Conservation (phyloP, 2,329 filamentous ascomycete species). For the Diaporthe sp. region DNA sequence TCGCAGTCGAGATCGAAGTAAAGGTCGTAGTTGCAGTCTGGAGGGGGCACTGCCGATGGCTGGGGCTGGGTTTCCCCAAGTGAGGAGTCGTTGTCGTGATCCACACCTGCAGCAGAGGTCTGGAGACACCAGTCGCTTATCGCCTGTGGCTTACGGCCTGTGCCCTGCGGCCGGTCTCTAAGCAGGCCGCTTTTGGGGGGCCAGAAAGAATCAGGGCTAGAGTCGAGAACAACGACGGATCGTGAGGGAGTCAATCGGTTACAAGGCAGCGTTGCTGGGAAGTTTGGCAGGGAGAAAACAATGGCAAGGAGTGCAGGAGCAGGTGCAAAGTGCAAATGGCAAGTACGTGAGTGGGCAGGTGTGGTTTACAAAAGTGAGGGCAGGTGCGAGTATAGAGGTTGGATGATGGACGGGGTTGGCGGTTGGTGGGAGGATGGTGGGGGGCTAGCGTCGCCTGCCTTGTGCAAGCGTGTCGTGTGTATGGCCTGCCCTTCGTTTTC, state of each 20-base stretch:
- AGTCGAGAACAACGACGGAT: background rate
- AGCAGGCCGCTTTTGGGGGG: slow-evolving; percentile 5
- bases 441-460: slow-evolving; percentile 16
- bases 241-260: background rate
- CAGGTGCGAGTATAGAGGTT: background rate
- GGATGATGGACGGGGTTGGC: background rate
- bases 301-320: background rate
- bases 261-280: background rate
- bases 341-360: background rate
- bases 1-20: background rate
- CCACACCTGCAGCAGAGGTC: slow-evolving; percentile 4
- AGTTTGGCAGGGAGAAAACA: background rate
- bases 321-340: background rate
- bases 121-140: slow-evolving; percentile 11
- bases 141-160: slow-evolving; percentile 19
- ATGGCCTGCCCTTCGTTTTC: background rate
- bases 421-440: background rate
- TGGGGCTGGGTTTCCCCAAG: slow-evolving; percentile 16
- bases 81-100: slow-evolving; percentile 17
- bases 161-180: background rate
- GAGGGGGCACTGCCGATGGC: background rate
- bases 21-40: background rate
- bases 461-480: background rate
- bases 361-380: background rate
- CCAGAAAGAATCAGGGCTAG: background rate